Evolutionary conservation across 208 protist species (phyloP), one percentile per base, ranked within the genome.

Genomic region (Angomonas ambiguus): DNA sequence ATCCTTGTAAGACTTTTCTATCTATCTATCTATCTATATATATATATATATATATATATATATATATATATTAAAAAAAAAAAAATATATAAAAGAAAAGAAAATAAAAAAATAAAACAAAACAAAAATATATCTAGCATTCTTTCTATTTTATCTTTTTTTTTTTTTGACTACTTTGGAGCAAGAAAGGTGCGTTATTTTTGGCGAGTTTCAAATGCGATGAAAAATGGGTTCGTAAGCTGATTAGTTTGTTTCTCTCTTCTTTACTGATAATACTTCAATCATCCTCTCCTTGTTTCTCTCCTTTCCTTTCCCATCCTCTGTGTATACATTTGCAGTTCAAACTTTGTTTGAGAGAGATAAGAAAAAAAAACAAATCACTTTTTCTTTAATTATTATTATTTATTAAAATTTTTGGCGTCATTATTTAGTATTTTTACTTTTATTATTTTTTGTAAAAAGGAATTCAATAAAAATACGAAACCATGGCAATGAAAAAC

Each of bases 1-100:
- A 27, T 82, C 78, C 32, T 76, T 78, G 34, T 88, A 69, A 76
- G 27, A 38, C 38, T 8, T 45, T 45, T 45, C 16, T 16, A 45
- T n/a, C 16, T 45, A n/a, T 45, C 16, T 45, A 16, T 45, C 11
- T 45, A 45, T 45, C 38, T 16, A n/a, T 16, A n/a, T 16, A 16
- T 45, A 45, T 45, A n/a, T n/a, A 45, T n/a, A 45, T 45, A 45
- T 45, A 45, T 8, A n/a, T 45, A n/a, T n/a, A 45, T 45, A 45
- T 16, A 45, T 16, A 45, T n/a, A 8, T n/a, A 38, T 27, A 28
- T 20, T 51, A 65, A 51, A 33, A 59, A 59, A 20, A 59, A 31
- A 5, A 31, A 30, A 11, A 59, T 35, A 10, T 20, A 2, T 16
- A 20, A 16, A 2, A 59, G 13, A 30, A 30, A 51, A 51, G 32